phyloP scores from a whole-genome alignment of 2,329 filamentous ascomycete species.

The Fusarium begoniae region DNA sequence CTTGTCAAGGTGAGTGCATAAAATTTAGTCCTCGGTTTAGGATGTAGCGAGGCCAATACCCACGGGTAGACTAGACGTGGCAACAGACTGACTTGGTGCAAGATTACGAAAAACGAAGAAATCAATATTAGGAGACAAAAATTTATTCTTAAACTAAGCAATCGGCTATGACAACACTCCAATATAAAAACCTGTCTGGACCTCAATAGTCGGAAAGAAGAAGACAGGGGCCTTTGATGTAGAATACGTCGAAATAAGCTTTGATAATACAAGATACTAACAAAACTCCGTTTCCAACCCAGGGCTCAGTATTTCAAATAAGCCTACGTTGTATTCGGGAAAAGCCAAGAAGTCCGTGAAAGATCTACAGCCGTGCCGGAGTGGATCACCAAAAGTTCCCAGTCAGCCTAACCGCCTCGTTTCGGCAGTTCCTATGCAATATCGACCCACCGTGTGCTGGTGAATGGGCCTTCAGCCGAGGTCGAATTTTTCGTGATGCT shows the following conservation, averaged over 20 bases:
- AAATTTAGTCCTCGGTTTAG: not conserved
- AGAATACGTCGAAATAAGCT: not conserved
- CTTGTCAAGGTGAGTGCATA: not conserved
- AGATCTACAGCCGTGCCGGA: not conserved
- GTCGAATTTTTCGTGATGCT: not conserved
- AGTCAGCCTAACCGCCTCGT: not conserved
- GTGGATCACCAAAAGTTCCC: not conserved
- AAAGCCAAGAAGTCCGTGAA: not conserved
- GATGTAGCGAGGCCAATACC: not conserved
- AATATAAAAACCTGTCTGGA: not conserved
- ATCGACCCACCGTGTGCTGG: not conserved
- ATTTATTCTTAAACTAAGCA: too few species aligned
- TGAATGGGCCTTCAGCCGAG: not conserved
- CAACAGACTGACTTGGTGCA: not conserved
- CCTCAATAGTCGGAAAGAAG: not conserved
- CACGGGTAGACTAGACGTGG: not conserved
- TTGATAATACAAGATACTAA: not conserved
- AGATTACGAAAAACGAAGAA: too few species aligned
- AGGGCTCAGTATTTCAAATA: not conserved
- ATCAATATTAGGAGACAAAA: rapidly evolving
- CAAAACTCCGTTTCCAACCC: too few species aligned
- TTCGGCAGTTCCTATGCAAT: not conserved
- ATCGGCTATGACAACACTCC: too few species aligned
- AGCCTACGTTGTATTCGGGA: not conserved
- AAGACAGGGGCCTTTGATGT: not conserved